A percentile compares a stretch with the other conserved stretches of the same genome.
These are phyloP conservation scores for Chlamydomonas schloesseri DNA, from an alignment of 139 green algal species.

Conservation along the genomic window DNA sequence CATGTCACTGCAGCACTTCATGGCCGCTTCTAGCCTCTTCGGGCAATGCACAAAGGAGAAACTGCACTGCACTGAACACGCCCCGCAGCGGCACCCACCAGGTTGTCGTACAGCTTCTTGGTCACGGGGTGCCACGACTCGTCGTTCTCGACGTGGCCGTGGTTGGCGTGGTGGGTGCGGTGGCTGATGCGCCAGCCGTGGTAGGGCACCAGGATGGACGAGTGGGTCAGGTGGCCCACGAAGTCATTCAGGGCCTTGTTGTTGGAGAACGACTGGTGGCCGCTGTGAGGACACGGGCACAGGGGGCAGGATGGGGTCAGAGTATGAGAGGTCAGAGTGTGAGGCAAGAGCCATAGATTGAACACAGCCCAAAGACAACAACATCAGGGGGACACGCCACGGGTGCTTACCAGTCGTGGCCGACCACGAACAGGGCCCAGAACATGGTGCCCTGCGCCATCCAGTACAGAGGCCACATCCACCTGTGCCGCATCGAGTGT, in stretches of 20 bases:
- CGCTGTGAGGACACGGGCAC: conserved; percentile 63
- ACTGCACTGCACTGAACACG: no score
- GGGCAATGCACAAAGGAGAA: no score
- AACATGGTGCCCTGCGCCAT: conserved; percentile 98
- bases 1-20: no score
- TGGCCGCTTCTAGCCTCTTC: no score
- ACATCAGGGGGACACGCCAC: no score
- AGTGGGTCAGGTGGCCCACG: conserved; percentile 91
- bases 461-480: conserved; percentile 95
- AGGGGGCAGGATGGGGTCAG: no score
- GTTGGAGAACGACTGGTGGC: conserved; percentile 93
- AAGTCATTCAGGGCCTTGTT: conserved; percentile 94
- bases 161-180: conserved; percentile 94
- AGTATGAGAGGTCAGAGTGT: background rate
- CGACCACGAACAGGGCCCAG: conserved; percentile 97
- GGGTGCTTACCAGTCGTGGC: conserved; percentile 96
- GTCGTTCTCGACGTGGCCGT: conserved; percentile 97
- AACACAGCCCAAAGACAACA: background rate
- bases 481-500: conserved; percentile 70
- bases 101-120: conserved; percentile 70
- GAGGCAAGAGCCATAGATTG: background rate
- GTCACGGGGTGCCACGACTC: conserved; percentile 93
- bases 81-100: no score
- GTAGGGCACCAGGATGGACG: conserved; percentile 96
- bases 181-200: conserved; percentile 96